Base-by-base conservation (phyloP, 75 land plant species). In the Sequoia sempervirens region DNA sequence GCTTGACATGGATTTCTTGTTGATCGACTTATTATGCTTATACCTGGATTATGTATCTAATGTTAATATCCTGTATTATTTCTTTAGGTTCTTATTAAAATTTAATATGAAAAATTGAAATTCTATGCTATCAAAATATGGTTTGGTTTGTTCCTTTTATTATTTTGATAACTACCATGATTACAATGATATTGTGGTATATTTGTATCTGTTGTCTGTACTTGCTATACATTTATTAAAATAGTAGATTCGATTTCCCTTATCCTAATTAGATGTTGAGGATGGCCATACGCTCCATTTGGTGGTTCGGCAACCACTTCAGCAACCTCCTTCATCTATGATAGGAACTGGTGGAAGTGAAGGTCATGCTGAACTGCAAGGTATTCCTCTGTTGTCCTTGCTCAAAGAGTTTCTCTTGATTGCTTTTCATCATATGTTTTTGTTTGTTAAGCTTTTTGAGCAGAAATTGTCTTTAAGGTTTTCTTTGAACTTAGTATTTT, bases 261-360 rank as follows among this genome's bases (percentile, higher is more conserved):
- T 78, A 82, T 34, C 46, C 0, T 36, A 66, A 40, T 38, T 85
- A 98, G 99, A 98, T 87, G 99, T 98, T 38, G 99, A 98, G 91
- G 97, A 96, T 93, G 99, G 99, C 11, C 99, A 98, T 84, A 96
- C 99, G 18, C 87, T 98, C 84, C 99, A 98, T 90, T 80, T 98
- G 86, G 99, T 98, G 56, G 97, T 90, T 46, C 86, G 98, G 64
- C 93, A 91, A 80, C 96, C 95, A 20, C 78, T 90, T 74, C 89
- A 85, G 28, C 81, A 94, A 52, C 84, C 93, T 74, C 54, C 89
- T 47, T 66, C 88, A 12, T 30, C 75, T 26, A 58, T 46, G 34
- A 28, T 82, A 64, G 82, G 81, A 26, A 47, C 56, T 38, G 53
- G 18, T 54, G 46, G 46, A 70, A 70, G 36, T 11, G 47, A 78